Conservation (phyloP, 208 protist genomes). For the Wallacemonas sp. region DNA sequence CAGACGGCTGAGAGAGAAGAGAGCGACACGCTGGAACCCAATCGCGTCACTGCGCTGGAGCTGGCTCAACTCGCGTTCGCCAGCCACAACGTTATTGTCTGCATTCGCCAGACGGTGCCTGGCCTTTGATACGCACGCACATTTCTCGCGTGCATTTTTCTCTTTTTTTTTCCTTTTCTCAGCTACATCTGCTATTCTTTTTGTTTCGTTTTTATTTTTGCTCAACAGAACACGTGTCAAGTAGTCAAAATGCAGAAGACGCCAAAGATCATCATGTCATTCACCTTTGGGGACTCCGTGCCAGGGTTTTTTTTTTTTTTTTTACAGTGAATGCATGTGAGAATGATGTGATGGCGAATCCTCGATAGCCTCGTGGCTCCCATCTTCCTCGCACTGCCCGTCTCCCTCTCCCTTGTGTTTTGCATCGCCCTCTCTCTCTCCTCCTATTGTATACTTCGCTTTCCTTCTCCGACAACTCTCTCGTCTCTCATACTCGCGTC, state of each 20-base stretch:
- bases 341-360: too few species aligned
- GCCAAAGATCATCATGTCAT: too few species aligned
- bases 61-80: neutral
- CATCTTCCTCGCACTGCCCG: too few species aligned
- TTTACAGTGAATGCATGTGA: too few species aligned
- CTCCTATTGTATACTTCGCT: neutral
- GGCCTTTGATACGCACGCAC: neutral
- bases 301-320: too few species aligned
- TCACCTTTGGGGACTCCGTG: too few species aligned
- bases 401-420: slow-evolving; percentile 5
- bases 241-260: too few species aligned
- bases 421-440: neutral
- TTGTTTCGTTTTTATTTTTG: neutral
- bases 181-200: neutral
- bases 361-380: too few species aligned
- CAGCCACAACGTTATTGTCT: neutral
- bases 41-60: neutral
- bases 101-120: slow-evolving; percentile 1
- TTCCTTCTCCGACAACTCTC: slow-evolving; percentile 4
- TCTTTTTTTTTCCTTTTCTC: slow-evolving; percentile 8
- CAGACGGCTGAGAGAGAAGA: neutral
- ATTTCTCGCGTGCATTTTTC: neutral
- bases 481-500: neutral
- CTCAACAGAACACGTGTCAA: too few species aligned
- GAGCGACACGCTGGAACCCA: too few species aligned